A percentile compares a stretch with the other conserved stretches of the same genome.
Evolutionary conservation across 768 basidiomycete species (phyloP).

Genomic region (Boletus eberwhitei): DNA sequence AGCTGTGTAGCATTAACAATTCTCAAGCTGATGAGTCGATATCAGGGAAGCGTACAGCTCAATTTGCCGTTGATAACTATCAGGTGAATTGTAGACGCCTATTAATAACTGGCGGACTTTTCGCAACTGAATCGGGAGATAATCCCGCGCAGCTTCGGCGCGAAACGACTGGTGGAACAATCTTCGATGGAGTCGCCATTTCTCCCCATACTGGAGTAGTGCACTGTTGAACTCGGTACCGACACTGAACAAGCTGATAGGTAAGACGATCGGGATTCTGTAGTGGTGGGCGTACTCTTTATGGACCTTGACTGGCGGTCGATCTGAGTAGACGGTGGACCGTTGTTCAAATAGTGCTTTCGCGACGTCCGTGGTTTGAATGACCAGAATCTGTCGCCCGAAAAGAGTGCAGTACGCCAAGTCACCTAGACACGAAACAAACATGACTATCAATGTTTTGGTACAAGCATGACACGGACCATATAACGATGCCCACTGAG

Average conservation of each 20-base stretch:
- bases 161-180: slow-evolving; percentile 34
- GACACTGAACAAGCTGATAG: slow-evolving; percentile 12
- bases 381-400: slow-evolving; percentile 32
- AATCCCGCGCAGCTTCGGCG: slow-evolving; percentile 23
- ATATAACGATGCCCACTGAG: slow-evolving; percentile 27
- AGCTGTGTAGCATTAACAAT: slow-evolving; percentile 16
- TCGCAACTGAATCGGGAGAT: slow-evolving; percentile 26
- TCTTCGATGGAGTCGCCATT: slow-evolving; percentile 32
- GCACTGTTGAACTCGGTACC: slow-evolving; percentile 32
- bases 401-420: slow-evolving; percentile 31
- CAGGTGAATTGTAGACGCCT: slow-evolving; percentile 22
- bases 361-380: slow-evolving; percentile 32
- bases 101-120: slow-evolving; percentile 27
- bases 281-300: slow-evolving; percentile 21
- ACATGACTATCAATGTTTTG: background rate
- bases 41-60: slow-evolving; percentile 26
- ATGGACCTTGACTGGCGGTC: slow-evolving; percentile 30
- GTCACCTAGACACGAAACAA: slow-evolving; percentile 22
- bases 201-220: slow-evolving; percentile 28
- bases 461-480: slow-evolving; percentile 14
- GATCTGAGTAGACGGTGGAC: slow-evolving; percentile 36
- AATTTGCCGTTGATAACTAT: slow-evolving; percentile 27
- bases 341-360: slow-evolving; percentile 37
- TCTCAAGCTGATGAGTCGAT: background rate
- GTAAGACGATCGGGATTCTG: slow-evolving; percentile 1